Percentiles rank a stretch among this genome's conserved stretches.
Evolutionary conservation across 1,284 basidiomycete genomes (phyloP).

Genomic region (Caloboletus inedulis): DNA sequence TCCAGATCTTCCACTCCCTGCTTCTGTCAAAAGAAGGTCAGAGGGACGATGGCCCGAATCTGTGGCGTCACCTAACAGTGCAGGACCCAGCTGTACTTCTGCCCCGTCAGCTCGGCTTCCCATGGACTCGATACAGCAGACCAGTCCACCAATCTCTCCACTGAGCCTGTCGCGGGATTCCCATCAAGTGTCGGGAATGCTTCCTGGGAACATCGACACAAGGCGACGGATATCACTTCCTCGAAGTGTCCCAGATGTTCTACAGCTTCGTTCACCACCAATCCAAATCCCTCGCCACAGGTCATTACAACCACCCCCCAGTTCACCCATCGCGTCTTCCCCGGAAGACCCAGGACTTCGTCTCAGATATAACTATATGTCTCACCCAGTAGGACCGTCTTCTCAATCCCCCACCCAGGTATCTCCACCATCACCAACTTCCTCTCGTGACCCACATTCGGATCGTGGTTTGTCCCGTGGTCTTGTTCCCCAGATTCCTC

Average conservation of each 20-base stretch:
- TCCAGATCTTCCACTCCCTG: slow-evolving; percentile 28
- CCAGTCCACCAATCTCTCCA: background rate
- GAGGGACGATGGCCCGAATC: background rate
- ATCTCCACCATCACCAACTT: slow-evolving; percentile 5
- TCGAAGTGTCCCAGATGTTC: background rate
- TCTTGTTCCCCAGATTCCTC: background rate
- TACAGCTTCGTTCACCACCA: slow-evolving; percentile 4
- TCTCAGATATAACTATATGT: slow-evolving; percentile 7
- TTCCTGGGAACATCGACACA: background rate
- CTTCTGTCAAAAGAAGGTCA: background rate
- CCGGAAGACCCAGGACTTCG: slow-evolving; percentile 14
- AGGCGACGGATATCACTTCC: slow-evolving; percentile 6
- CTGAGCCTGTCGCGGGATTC: slow-evolving; percentile 3
- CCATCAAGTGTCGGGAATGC: slow-evolving; percentile 3
- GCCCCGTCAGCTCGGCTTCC: background rate
- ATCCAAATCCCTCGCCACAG: slow-evolving; percentile 21
- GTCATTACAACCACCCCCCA: background rate
- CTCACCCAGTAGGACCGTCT: slow-evolving; percentile 3
- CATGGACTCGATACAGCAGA: background rate
- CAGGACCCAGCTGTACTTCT: background rate
- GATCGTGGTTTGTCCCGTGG: background rate
- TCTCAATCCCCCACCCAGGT: background rate
- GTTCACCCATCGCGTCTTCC: slow-evolving; percentile 20
- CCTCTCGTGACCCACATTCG: background rate
- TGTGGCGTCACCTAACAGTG: background rate